A percentile compares a stretch with the other conserved stretches of the same genome.
phyloP scores from a whole-genome alignment of 2,329 filamentous ascomycete species.

The Tolypocladium sp. region DNA sequence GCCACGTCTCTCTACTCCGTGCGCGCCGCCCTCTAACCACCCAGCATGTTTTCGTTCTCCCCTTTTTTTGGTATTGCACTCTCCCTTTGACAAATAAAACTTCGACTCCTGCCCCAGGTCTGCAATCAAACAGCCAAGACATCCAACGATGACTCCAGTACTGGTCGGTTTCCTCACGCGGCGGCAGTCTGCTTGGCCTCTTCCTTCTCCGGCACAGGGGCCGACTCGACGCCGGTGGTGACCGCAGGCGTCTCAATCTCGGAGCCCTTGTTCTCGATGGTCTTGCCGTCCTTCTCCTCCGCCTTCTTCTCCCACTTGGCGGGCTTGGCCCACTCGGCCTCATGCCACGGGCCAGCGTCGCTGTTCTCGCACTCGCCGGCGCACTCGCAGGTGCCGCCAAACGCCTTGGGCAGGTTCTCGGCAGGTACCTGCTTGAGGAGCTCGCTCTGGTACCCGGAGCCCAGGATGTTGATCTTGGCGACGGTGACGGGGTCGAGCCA shows the following conservation, averaged over 20 bases:
- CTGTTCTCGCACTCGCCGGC: constrained; percentile 74
- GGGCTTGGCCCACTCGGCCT: constrained; percentile 56
- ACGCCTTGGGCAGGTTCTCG: constrained; percentile 81
- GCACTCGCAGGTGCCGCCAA: constrained; percentile 80
- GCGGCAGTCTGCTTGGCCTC: constrained; percentile 19
- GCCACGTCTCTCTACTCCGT: background rate
- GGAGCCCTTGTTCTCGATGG: constrained; percentile 30
- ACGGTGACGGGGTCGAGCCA: constrained; percentile 97
- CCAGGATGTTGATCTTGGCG: constrained; percentile 88
- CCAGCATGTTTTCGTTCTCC: background rate
- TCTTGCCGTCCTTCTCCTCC: constrained; percentile 24
- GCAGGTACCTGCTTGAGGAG: constrained; percentile 74
- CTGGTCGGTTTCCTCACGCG: constrained; percentile 1
- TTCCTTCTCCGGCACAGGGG: constrained; percentile 20
- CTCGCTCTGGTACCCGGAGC: constrained; percentile 72
- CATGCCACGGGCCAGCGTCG: constrained; percentile 85
- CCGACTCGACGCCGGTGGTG: constrained; percentile 17
- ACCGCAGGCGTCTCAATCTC: constrained; percentile 24
- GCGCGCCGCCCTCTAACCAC: background rate
- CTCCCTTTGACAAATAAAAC: background rate
- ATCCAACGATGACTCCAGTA: background rate
- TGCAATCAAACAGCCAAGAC: background rate
- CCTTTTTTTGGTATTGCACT: background rate
- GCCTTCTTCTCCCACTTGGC: constrained; percentile 52
- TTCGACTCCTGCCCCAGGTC: background rate